A percentile compares a stretch with the other conserved stretches of the same genome.
These are phyloP conservation scores for Cryphonectria naterciae DNA, from an alignment of 2,329 filamentous ascomycete species.

Conservation along the genomic window DNA sequence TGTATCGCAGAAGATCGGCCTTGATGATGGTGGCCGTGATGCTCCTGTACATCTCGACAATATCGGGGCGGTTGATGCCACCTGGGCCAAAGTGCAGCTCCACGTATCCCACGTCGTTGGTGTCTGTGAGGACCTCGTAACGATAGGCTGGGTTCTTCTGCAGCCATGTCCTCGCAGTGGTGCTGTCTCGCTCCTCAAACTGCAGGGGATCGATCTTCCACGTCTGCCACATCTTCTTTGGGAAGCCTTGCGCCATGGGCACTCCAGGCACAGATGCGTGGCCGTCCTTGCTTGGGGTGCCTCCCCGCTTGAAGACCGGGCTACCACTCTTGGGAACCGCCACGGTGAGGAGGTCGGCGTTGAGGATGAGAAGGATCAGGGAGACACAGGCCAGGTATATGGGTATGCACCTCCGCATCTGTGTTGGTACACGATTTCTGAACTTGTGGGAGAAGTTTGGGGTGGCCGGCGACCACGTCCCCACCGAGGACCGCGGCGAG, in stretches of 20 bases:
- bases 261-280: constrained; percentile 30
- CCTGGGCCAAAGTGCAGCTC: constrained; percentile 68
- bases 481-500: constrained; percentile 28
- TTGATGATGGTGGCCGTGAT: constrained; percentile 69
- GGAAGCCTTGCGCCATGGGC: constrained; percentile 47
- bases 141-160: constrained; percentile 67
- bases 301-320: constrained; percentile 35
- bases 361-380: constrained; percentile 51
- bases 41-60: constrained; percentile 62
- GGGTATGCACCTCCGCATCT: constrained; percentile 50
- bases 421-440: constrained; percentile 37
- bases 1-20: constrained; percentile 67
- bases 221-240: constrained; percentile 75
- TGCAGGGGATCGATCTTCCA: constrained; percentile 72
- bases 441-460: constrained; percentile 35
- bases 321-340: constrained; percentile 13
- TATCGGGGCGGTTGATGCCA: constrained; percentile 69
- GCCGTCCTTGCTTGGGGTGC: constrained; percentile 28
- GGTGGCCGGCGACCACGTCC: constrained; percentile 33
- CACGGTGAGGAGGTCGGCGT: constrained; percentile 44
- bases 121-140: constrained; percentile 72
- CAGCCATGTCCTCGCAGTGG: constrained; percentile 66
- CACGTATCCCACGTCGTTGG: constrained; percentile 69
- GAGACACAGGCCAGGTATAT: constrained; percentile 50
- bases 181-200: constrained; percentile 67